Percentiles rank a stretch among this genome's conserved stretches.
phyloP scores from a whole-genome alignment of 1,284 basidiomycete genomes.

The Rhodotorula sp. region DNA sequence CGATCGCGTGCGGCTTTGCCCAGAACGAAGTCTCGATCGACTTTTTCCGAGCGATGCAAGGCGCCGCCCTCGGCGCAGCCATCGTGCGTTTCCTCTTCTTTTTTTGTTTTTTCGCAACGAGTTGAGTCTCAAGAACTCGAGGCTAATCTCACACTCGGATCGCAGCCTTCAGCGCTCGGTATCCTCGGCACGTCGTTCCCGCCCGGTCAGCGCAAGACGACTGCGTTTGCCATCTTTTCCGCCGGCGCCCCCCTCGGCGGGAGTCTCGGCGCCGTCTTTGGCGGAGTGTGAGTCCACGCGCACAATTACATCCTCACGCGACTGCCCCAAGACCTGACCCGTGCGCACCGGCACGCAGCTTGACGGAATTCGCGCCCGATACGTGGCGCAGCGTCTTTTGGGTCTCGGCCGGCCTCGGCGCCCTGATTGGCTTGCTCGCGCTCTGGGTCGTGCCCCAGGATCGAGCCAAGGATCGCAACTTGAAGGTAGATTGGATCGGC shows the following conservation, averaged over 20 bases:
- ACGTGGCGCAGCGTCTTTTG: conserved; percentile 66
- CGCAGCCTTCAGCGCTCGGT: conserved; percentile 41
- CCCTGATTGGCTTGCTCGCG: conserved; percentile 57
- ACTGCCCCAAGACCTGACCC: too few species aligned
- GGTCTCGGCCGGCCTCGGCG: conserved; percentile 59
- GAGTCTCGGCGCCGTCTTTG: conserved; percentile 65
- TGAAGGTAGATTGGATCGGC: conserved; percentile 78
- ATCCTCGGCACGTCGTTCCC: conserved; percentile 47
- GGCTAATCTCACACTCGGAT: too few species aligned
- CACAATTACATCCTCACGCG: too few species aligned
- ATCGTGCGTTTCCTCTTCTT: conserved; percentile 3
- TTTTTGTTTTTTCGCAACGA: not conserved
- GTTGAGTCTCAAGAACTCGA: not conserved
- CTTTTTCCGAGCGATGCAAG: conserved; percentile 45
- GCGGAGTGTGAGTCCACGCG: conserved; percentile 55
- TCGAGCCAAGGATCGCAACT: conserved; percentile 51
- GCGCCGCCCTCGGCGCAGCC: conserved; percentile 19
- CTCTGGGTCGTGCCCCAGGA: conserved; percentile 60
- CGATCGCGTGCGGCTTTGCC: conserved; percentile 47
- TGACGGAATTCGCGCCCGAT: conserved; percentile 62
- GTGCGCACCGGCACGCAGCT: conserved; percentile 18
- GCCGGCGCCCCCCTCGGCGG: conserved; percentile 76
- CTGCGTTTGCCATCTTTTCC: conserved; percentile 47
- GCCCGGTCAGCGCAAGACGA: conserved; percentile 48
- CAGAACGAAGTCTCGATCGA: conserved; percentile 46